These are phyloP conservation scores for Clitopilus hobsonii DNA, from an alignment of 768 basidiomycete species.

Conservation along the genomic window DNA sequence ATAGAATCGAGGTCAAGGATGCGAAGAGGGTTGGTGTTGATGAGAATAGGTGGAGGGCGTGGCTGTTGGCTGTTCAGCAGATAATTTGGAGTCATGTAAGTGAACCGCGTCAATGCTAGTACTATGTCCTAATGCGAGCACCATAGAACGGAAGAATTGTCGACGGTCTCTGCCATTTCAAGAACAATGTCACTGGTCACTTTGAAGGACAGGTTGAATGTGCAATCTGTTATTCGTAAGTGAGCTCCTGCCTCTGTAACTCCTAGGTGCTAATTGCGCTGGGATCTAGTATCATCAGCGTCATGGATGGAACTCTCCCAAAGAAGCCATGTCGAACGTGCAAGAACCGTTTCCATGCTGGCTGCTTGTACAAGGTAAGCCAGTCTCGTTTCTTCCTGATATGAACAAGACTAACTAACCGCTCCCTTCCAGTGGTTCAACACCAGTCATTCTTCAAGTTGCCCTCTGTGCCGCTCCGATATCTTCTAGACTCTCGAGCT, in stretches of 20 bases:
- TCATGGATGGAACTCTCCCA: conserved; percentile 84
- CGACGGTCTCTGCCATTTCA: conserved; percentile 86
- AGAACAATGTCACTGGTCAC: conserved; percentile 88
- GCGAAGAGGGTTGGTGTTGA: conserved; percentile 81
- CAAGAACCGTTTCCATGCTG: conserved; percentile 90
- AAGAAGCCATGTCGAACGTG: conserved; percentile 92
- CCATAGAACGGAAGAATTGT: conserved; percentile 82
- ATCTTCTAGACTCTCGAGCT: conserved; percentile 41
- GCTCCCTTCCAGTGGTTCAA: conserved; percentile 70
- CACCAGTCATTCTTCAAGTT: conserved; percentile 83
- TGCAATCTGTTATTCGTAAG: conserved; percentile 93
- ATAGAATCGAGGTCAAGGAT: conserved; percentile 84
- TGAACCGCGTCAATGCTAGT: not conserved
- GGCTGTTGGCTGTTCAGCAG: conserved; percentile 91
- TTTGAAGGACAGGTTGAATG: conserved; percentile 97
- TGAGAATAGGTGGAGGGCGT: conserved; percentile 87
- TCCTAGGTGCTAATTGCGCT: not conserved
- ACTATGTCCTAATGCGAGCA: not conserved
- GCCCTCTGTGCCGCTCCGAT: conserved; percentile 86
- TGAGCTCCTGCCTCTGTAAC: not conserved
- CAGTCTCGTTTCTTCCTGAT: not conserved
- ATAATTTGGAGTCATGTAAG: conserved; percentile 82
- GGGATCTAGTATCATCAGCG: conserved; percentile 72
- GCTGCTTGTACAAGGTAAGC: conserved; percentile 82
- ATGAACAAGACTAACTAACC: not conserved